These are phyloP conservation scores for Acacia pycnantha DNA, from an alignment of 331 rosid genomes.

Conservation along the genomic window DNA sequence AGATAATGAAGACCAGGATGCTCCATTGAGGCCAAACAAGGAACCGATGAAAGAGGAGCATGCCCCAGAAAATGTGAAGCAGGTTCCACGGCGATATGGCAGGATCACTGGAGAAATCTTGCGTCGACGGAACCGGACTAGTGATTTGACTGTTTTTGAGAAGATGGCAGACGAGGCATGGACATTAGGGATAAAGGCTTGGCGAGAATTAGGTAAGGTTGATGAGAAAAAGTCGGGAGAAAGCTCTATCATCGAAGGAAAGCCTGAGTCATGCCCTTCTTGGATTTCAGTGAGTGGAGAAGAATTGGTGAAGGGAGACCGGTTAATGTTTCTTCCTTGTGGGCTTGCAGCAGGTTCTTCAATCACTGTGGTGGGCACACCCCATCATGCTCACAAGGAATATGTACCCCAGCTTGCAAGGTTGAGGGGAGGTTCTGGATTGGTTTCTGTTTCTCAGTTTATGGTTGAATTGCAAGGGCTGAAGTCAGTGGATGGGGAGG, in stretches of 20 bases:
- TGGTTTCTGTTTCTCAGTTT: conserved; percentile 86
- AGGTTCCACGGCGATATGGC: conserved; percentile 56
- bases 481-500: conserved; percentile 95
- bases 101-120: conserved; percentile 66
- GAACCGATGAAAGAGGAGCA: conserved; percentile 65
- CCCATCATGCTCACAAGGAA: conserved; percentile 79
- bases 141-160: conserved; percentile 69
- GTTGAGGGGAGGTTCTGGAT: conserved; percentile 46
- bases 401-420: conserved; percentile 63
- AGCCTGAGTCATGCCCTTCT: conserved; percentile 79
- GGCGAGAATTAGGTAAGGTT: conserved; percentile 66
- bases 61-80: conserved; percentile 41
- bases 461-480: conserved; percentile 94
- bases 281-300: conserved; percentile 81
- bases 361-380: conserved; percentile 86
- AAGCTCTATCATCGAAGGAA: conserved; percentile 60
- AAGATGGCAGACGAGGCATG: conserved; percentile 97
- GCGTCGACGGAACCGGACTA: conserved; percentile 53
- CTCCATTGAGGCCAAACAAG: conserved; percentile 70
- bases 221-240: conserved; percentile 50
- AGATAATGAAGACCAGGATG: conserved; percentile 57
- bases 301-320: conserved; percentile 67
- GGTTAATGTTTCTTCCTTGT: conserved; percentile 91
- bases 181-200: conserved; percentile 86
- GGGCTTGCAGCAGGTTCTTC: conserved; percentile 99